These are phyloP conservation scores for Exophiala calicioides DNA, from an alignment of 2,329 filamentous ascomycete species.

Conservation along the genomic window DNA sequence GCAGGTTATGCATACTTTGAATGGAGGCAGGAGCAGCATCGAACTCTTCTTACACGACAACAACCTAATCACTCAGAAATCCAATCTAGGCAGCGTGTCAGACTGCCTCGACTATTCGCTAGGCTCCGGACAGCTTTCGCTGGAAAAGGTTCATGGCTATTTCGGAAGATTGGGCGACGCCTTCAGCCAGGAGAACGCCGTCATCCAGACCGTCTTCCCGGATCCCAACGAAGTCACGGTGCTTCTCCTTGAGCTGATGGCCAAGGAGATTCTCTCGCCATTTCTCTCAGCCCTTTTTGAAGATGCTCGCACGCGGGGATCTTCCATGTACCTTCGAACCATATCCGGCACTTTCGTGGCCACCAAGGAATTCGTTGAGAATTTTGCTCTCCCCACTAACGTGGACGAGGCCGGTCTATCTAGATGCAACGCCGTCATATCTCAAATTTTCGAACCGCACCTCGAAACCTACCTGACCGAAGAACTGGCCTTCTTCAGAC, in stretches of 20 bases:
- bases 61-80: conserved; percentile 73
- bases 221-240: conserved; percentile 70
- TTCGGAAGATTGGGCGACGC: conserved; percentile 73
- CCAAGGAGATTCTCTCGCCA: conserved; percentile 78
- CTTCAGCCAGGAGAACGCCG: conserved; percentile 76
- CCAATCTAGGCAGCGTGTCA: conserved; percentile 70
- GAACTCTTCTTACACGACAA: conserved; percentile 90
- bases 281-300: conserved; percentile 85
- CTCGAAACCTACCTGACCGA: conserved; percentile 91
- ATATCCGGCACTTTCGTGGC: conserved; percentile 88
- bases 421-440: conserved; percentile 67
- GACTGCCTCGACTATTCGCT: conserved; percentile 74
- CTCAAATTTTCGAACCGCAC: conserved; percentile 82
- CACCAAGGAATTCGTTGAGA: conserved; percentile 72
- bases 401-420: conserved; percentile 62
- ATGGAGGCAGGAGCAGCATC: conserved; percentile 74
- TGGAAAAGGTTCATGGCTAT: conserved; percentile 79
- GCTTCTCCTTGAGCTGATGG: conserved; percentile 76
- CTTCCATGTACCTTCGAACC: conserved; percentile 78
- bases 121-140: conserved; percentile 63
- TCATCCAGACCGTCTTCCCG: conserved; percentile 83
- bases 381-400: conserved; percentile 63
- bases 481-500: conserved; percentile 82
- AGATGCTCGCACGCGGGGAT: conserved; percentile 75
- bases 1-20: conserved; percentile 77